Percentiles rank a stretch among this genome's conserved stretches.
Evolutionary conservation across 805 yeast genomes (phyloP).

Genomic region (Pichia exigua): DNA sequence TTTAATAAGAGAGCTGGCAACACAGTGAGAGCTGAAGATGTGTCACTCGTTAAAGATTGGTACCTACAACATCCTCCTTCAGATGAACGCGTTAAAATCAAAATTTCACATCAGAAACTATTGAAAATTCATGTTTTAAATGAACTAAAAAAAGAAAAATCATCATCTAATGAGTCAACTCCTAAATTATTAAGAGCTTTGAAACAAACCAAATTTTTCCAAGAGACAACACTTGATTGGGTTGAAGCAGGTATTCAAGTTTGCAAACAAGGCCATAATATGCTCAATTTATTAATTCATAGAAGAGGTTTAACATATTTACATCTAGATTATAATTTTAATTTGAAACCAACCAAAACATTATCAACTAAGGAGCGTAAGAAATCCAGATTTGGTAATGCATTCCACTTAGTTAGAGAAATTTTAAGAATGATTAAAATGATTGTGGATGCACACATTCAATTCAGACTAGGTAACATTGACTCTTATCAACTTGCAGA

Average conservation of each 20-base stretch:
- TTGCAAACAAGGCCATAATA: conserved; percentile 87
- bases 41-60: conserved; percentile 77
- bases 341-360: conserved; percentile 92
- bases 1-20: conserved; percentile 68
- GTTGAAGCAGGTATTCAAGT: conserved; percentile 96
- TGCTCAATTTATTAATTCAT: conserved; percentile 85
- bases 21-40: conserved; percentile 82
- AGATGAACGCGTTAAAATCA: conserved; percentile 63
- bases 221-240: conserved; percentile 92
- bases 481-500: conserved; percentile 95
- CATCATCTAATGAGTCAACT: conserved; percentile 38
- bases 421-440: conserved; percentile 75
- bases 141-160: conserved; percentile 46
- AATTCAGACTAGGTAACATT: conserved; percentile 78
- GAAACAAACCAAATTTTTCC: conserved; percentile 78
- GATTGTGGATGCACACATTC: conserved; percentile 90
- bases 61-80: conserved; percentile 57
- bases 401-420: conserved; percentile 91
- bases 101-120: conserved; percentile 85
- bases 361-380: conserved; percentile 94
- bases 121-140: conserved; percentile 68
- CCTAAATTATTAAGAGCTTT: conserved; percentile 56
- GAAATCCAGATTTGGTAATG: conserved; percentile 91
- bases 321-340: conserved; percentile 92
- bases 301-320: conserved; percentile 84